Conservation (phyloP, 768 basidiomycete genomes). For the Panus rudis region DNA sequence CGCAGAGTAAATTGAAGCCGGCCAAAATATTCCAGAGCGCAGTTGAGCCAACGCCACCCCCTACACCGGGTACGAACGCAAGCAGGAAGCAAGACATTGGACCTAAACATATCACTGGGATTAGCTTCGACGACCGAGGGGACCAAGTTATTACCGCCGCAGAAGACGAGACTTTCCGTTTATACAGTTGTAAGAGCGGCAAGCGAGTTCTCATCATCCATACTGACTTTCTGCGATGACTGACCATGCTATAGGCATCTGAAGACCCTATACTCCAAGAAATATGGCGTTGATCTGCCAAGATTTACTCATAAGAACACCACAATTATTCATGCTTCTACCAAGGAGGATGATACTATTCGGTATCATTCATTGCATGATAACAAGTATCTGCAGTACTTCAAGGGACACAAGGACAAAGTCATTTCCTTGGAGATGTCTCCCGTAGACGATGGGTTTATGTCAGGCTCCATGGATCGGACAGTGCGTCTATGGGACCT, state of each 20-base stretch:
- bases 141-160: constrained; percentile 79
- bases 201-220: constrained; percentile 61
- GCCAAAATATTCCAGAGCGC: constrained; percentile 83
- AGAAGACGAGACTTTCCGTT: constrained; percentile 87
- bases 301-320: constrained; percentile 91
- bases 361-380: constrained; percentile 94
- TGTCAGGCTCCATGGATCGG: constrained; percentile 90
- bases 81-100: constrained; percentile 30
- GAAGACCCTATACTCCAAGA: constrained; percentile 85
- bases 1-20: constrained; percentile 81
- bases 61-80: constrained; percentile 33
- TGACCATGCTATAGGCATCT: constrained; percentile 44
- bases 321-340: constrained; percentile 83
- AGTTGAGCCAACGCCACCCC: constrained; percentile 53
- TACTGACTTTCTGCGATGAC: constrained; percentile 18
- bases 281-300: constrained; percentile 93
- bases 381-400: constrained; percentile 95
- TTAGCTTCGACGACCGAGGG: constrained; percentile 88
- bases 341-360: constrained; percentile 91
- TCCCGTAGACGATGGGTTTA: constrained; percentile 90
- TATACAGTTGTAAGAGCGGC: constrained; percentile 87
- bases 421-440: constrained; percentile 90
- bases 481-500: constrained; percentile 97
- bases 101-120: constrained; percentile 75
- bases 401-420: constrained; percentile 85